A percentile compares a stretch with the other conserved stretches of the same genome.
These are phyloP conservation scores for Fagus crenata DNA, from an alignment of 306 rosid genomes.

Conservation along the genomic window DNA sequence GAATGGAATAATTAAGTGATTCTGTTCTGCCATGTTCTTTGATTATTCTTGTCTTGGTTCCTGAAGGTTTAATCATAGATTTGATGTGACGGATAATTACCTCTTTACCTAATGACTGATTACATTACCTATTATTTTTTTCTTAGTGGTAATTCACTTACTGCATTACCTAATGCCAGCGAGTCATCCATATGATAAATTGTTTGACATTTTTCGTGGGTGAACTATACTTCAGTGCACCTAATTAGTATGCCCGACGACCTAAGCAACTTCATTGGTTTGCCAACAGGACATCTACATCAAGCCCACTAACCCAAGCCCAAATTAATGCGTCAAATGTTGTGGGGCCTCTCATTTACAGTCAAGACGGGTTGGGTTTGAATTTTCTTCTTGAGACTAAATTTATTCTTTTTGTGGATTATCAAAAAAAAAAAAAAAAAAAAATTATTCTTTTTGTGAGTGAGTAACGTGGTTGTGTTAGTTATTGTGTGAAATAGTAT, in stretches of 20 bases:
- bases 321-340: background rate
- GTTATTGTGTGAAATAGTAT: no score
- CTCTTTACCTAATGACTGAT: background rate
- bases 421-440: no score
- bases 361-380: no score
- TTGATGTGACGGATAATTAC: background rate
- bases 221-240: background rate
- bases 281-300: background rate
- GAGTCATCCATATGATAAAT: background rate
- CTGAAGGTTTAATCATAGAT: background rate
- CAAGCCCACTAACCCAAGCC: background rate
- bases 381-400: no score
- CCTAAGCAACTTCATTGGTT: background rate
- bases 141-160: background rate
- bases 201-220: background rate
- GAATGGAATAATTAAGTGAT: no score
- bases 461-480: no score
- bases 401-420: no score
- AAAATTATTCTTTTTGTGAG: no score
- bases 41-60: background rate
- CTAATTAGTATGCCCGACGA: background rate
- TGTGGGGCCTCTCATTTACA: background rate
- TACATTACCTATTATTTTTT: background rate
- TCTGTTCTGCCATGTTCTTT: no score
- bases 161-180: no score